Base-by-base conservation (phyloP, 2,329 filamentous ascomycete genomes). In the Tolypocladium cylindrosporum region DNA sequence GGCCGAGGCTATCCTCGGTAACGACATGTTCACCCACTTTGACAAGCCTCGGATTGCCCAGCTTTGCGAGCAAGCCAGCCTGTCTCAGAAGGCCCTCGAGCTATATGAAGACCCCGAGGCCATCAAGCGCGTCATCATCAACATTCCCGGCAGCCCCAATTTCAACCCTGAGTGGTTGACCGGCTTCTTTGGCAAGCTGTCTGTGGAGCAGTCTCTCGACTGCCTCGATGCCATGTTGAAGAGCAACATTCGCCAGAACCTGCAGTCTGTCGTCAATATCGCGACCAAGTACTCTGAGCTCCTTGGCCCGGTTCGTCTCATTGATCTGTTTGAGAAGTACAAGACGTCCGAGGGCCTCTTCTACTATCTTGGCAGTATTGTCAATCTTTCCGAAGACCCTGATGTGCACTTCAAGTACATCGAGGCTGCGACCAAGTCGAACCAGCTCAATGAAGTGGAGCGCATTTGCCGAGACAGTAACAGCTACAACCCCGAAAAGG, bases 321-420 rank as follows among this genome's bases (percentile, higher is more conserved):
- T 99, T 62, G 91, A 96, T 64, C 83, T 99, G 8, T 88, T 99
- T 55, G 94, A 99, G 78, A 97, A 96, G 79, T 96, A 97, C 78
- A 92, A 94, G 74, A 97, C 94, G 41, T 87, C 91, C 4, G 94
- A 99, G 74, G 94, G 94, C 71, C 85, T 99, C 5, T 99, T 94
- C 83, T 97, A 96, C 79, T 99, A 97, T 76, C 85, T 99, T 19
- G 94, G 94, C 61, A 96, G 92, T 71, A 95, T 99, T 65, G 93
- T 99, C 74, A 99, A 99, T 72, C 80, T 99, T 54, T 96, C 90
- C 59, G 91, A 97, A 72, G 94, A 97, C 67, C 82, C 89, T 27
- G 94, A 99, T 70, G 94, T 99, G 37, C 89, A 94, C 71, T 99
- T 97, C 86, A 99, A 99, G 81, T 99, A 99, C 75, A 96, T 99